Evolutionary conservation across 2,329 filamentous ascomycete species (phyloP), one percentile per base, ranked within the genome.

Genomic region (Zarea fungicola): DNA sequence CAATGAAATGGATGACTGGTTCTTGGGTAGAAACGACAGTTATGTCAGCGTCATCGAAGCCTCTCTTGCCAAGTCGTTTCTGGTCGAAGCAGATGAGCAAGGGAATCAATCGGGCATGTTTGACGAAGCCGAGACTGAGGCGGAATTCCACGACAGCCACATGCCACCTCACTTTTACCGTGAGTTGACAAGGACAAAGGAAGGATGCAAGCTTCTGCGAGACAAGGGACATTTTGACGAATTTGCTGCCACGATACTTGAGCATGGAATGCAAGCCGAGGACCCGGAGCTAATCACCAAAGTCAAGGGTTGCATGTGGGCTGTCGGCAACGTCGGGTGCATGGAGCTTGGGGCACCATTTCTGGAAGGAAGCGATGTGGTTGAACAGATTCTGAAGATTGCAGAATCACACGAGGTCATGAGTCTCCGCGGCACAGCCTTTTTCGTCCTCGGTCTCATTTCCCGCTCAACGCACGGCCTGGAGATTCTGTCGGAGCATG

Each of bases 1-100:
- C 53, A 93, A 95, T 63, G 95, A 99, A 65, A 99, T 99, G 93
- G 93, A 99, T 58, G 95, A 99, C 68, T 99, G 93, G 93, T 99
- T 97, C 62, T 76, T 99, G 25, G 93, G 93, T 13, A 84, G 93
- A 37, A 99, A 99, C 62, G 92, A 99, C 64, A 85, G 84, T n/a
- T 99, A 99, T 57, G 93, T 99, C 43, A 80, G 83, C 31, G 80
- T 97, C 34, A 92, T 99, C 34, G 93, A 99, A 66, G 93, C 95
- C n/a, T 95, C 91, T 48, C 76, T 99, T 44, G 89, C 91, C 26
- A 84, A 89, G 52, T 86, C 91, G 1, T 91, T 96, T 56, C 75
- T 83, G n/a, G 78, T 85, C 34, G 80, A 79, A 47, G 69, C 77
- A 5, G 80, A 83, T 22, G 77, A 81, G 32, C 72, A 76, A 60